These are phyloP conservation scores for Neurospora sp. DNA, from an alignment of 495 filamentous ascomycete species.

Conservation along the genomic window DNA sequence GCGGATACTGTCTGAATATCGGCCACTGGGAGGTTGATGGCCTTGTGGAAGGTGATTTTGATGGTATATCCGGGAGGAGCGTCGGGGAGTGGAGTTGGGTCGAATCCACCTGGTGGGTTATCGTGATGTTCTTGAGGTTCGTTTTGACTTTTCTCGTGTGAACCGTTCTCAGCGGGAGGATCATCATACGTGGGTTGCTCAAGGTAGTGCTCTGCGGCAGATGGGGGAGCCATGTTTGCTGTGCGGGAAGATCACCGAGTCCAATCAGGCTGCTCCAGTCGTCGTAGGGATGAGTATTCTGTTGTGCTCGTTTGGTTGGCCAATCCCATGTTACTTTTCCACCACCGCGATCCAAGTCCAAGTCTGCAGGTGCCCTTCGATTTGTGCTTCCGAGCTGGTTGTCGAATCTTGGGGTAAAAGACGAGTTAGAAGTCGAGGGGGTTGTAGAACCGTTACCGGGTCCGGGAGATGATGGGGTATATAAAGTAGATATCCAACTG, in stretches of 20 bases:
- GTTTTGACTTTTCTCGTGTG: constrained; percentile 15
- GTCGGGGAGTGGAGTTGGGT: constrained; percentile 63
- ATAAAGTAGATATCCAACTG: not conserved
- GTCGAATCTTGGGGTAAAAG: not conserved
- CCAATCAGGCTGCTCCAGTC: not conserved
- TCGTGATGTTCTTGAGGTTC: constrained; percentile 45
- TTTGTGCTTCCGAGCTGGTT: not conserved
- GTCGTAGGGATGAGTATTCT: not conserved
- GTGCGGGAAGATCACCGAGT: not conserved
- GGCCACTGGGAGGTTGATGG: constrained; percentile 67
- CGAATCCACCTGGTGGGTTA: constrained; percentile 70
- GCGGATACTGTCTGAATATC: constrained; percentile 70
- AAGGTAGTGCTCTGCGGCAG: not conserved
- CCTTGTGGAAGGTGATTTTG: constrained; percentile 75
- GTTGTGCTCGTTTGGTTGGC: not conserved
- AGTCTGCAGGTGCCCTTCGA: not conserved
- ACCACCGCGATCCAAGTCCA: not conserved
- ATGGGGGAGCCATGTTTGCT: not conserved
- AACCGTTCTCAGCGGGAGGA: not conserved
- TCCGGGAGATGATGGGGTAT: not conserved
- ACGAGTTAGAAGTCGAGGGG: not conserved
- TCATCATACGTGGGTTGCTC: not conserved
- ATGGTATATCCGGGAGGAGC: constrained; percentile 71
- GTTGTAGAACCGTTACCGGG: not conserved
- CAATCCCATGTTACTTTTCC: not conserved